Base-by-base conservation (phyloP, 1,139 yeast species). In the Sugiyamaella xylanicola region DNA sequence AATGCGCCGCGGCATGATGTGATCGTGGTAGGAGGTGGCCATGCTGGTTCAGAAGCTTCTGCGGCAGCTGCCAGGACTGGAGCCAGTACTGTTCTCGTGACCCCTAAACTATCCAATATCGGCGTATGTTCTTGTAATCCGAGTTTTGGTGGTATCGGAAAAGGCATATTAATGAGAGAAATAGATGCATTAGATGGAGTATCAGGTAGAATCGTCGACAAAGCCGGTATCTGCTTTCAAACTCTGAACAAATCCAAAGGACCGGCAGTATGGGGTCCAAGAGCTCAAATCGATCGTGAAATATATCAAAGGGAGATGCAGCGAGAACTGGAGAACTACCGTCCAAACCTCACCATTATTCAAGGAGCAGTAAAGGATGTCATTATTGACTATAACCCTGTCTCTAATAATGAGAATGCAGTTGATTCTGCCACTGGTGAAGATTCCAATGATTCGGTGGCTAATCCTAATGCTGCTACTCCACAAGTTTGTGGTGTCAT, bases 101-200 rank as follows among this genome's bases (percentile, higher is more conserved):
- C 99, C 0, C 99, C 97, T 0, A 77, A 77, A 51, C 69, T 83
- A 29, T 69, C 77, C 36, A 88, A 90, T 66, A 84, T 95, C 9
- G 99, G 99, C 0, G 87, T 95, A 0, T 95, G 98, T 29, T 90
- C 97, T 1, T 95, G 99, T 69, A 95, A 95, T 68, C 99, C 99
- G 3, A 91, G 91, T 48, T 89, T 91, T 86, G 99, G 99, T 40
- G 99, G 99, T 53, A 95, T 95, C 51, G 99, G 99, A 0, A 95
- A 95, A 67, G 99, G 99, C 17, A 93, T 97, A 1, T 74, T 95
- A 51, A 73, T 95, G 39, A 80, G 91, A 62, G 99, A 95, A 71
- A 90, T 95, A 5, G 99, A 95, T 74, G 98, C 99, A 0, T 74
- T 95, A 54, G 99, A 92, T 70, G 99, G 99, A 2, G 87, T 93